Percentiles rank a stretch among this genome's conserved stretches.
These are phyloP conservation scores for Claviceps pazoutovae DNA, from an alignment of 2,329 filamentous ascomycete species.

Conservation along the genomic window DNA sequence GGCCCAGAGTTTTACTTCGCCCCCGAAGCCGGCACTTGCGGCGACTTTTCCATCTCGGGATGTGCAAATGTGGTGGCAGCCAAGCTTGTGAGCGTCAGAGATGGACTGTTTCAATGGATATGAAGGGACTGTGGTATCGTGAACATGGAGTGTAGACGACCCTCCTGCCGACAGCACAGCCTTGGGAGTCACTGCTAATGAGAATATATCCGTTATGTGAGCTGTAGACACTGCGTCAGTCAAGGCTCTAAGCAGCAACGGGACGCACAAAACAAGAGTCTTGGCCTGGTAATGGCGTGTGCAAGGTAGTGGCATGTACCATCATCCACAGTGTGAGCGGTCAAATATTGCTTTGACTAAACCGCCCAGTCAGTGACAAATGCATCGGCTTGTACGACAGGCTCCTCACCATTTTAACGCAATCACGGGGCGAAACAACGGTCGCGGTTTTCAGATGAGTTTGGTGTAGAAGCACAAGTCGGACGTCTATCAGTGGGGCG, in stretches of 20 bases:
- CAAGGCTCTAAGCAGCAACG: neutral
- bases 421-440: neutral
- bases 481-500: slow-evolving; percentile 6
- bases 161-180: slow-evolving; percentile 75
- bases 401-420: slow-evolving; percentile 14
- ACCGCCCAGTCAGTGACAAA: neutral
- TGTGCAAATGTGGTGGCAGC: slow-evolving; percentile 78
- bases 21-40: slow-evolving; percentile 77
- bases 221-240: slow-evolving; percentile 32
- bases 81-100: slow-evolving; percentile 66
- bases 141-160: slow-evolving; percentile 65
- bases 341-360: slow-evolving; percentile 97
- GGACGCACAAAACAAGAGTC: neutral
- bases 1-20: slow-evolving; percentile 75
- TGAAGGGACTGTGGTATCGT: slow-evolving; percentile 56
- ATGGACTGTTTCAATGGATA: slow-evolving; percentile 73
- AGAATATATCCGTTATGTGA: slow-evolving; percentile 74
- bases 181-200: slow-evolving; percentile 59
- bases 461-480: slow-evolving; percentile 3
- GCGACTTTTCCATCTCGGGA: slow-evolving; percentile 55
- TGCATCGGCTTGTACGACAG: neutral
- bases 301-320: slow-evolving; percentile 35
- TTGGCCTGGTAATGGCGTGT: slow-evolving; percentile 11
- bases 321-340: slow-evolving; percentile 78
- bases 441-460: neutral